Percentiles rank a stretch among this genome's conserved stretches.
Evolutionary conservation across 1,139 yeast species (phyloP).

Genomic region (Protomyces macrosporus): DNA sequence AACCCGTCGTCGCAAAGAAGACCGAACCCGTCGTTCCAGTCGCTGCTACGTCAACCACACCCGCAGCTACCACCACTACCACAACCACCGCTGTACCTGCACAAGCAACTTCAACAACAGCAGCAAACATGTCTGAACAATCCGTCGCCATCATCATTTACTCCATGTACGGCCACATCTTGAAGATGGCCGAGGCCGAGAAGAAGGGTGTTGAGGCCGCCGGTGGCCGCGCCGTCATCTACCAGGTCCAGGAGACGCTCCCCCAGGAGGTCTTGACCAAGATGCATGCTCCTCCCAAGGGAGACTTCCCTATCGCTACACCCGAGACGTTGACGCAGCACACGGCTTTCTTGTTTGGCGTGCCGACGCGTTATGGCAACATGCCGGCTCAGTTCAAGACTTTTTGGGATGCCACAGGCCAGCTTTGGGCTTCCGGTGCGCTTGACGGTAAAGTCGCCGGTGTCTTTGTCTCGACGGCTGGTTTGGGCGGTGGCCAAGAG

Average conservation of each 20-base stretch:
- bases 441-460: constrained; percentile 56
- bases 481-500: constrained; percentile 65
- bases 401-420: constrained; percentile 70
- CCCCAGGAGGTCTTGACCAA: constrained; percentile 46
- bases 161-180: constrained; percentile 65
- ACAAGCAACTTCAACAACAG: background rate
- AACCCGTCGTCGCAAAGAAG: background rate
- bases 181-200: constrained; percentile 51
- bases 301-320: constrained; percentile 51
- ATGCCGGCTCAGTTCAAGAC: constrained; percentile 60
- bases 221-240: constrained; percentile 57
- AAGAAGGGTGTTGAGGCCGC: constrained; percentile 54
- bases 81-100: background rate
- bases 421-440: constrained; percentile 56
- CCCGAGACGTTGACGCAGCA: constrained; percentile 47
- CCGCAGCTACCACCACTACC: background rate
- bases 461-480: constrained; percentile 53
- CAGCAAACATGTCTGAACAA: constrained; percentile 34
- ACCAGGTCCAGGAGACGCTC: constrained; percentile 58
- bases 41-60: background rate
- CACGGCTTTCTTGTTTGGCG: constrained; percentile 59
- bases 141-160: constrained; percentile 67
- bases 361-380: constrained; percentile 61
- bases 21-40: background rate
- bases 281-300: constrained; percentile 51